Evolutionary conservation across 1,284 basidiomycete genomes (phyloP).

Genomic region (Heterobasidion parviporum): DNA sequence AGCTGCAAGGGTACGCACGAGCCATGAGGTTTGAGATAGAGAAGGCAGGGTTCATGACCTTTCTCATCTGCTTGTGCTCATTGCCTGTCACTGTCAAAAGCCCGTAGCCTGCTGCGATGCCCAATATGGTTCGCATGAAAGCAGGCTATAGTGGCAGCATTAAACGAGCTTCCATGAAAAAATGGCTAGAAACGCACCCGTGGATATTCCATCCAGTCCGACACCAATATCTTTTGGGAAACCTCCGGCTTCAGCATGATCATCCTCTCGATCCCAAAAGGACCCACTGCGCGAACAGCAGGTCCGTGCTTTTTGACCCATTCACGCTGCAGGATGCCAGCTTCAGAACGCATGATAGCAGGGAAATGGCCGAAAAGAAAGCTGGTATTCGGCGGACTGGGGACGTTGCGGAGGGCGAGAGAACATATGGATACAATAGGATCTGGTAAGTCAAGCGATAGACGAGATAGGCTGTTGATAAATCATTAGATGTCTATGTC

Average conservation of each 20-base stretch:
- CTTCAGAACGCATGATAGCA: conserved; percentile 29
- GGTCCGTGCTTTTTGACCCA: conserved; percentile 38
- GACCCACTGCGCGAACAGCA: conserved; percentile 33
- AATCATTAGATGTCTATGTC: too few species aligned
- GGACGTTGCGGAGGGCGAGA: too few species aligned
- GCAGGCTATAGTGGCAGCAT: conserved; percentile 22
- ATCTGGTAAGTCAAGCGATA: conserved; percentile 17
- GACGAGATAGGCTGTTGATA: too few species aligned
- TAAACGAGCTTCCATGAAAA: too few species aligned
- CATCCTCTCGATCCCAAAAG: conserved; percentile 36
- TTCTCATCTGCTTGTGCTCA: conserved; percentile 39
- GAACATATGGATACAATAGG: conserved; percentile 9
- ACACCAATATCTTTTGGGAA: conserved; percentile 33
- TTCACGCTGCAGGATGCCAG: conserved; percentile 34
- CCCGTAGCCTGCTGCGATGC: conserved; percentile 35
- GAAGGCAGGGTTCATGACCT: conserved; percentile 42
- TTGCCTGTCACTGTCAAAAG: conserved; percentile 38
- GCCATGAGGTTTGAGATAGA: conserved; percentile 35
- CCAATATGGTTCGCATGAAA: conserved; percentile 33
- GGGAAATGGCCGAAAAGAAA: conserved; percentile 21
- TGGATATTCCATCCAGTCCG: conserved; percentile 38
- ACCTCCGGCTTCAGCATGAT: conserved; percentile 34
- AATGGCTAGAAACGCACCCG: conserved; percentile 20
- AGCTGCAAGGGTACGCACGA: conserved; percentile 24
- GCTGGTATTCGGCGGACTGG: neutral